phyloP scores from a whole-genome alignment of 257 asterid genomes.

The Nicotiana attenuata region DNA sequence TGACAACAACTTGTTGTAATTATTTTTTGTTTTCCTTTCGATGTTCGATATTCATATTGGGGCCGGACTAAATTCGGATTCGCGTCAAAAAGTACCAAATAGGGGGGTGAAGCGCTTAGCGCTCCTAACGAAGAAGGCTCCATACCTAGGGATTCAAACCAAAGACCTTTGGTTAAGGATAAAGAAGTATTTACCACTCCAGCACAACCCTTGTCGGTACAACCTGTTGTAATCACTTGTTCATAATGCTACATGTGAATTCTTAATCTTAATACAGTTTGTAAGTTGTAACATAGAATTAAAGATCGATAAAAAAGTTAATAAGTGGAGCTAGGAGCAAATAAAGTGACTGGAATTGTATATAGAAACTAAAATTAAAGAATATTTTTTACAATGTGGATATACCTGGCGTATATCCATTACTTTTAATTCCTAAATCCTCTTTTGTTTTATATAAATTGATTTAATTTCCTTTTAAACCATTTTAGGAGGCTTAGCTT shows the following conservation, averaged over 20 bases:
- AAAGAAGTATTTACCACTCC: no score
- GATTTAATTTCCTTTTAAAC: not conserved
- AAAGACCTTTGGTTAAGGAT: no score
- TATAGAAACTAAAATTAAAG: not conserved
- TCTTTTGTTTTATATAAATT: not conserved
- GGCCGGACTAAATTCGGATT: no score
- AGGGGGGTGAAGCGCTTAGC: no score
- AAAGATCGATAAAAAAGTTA: not conserved
- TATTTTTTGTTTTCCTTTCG: no score
- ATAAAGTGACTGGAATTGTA: not conserved
- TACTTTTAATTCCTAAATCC: not conserved
- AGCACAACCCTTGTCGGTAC: no score
- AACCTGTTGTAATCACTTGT: not conserved
- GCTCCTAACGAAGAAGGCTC: no score
- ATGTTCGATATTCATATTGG: no score
- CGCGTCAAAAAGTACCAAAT: no score
- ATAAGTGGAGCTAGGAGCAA: not conserved
- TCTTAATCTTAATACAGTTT: not conserved
- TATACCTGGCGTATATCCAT: no score
- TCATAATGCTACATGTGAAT: not conserved
- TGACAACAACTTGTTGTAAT: not conserved
- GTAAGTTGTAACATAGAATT: no score
- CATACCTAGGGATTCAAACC: no score
- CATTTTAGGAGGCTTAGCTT: not conserved
- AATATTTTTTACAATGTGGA: not conserved